Evolutionary conservation across 2,329 filamentous ascomycete genomes (phyloP), one percentile per base, ranked within the genome.

Genomic region (Ilyonectria sp.): DNA sequence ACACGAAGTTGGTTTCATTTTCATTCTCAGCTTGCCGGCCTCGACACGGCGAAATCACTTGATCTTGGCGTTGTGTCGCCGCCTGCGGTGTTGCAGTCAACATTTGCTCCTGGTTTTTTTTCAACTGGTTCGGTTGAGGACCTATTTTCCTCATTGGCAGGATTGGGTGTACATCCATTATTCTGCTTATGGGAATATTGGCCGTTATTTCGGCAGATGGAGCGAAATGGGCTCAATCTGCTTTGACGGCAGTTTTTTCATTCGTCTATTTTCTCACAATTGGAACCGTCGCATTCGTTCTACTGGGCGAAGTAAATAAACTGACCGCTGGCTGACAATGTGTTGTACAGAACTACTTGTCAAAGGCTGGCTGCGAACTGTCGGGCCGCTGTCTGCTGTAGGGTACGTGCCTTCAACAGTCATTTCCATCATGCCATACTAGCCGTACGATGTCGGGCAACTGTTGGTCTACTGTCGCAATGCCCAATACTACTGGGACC

Each of bases 1-100:
- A 67, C 83, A 85, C 54, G 74, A 82, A 7, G 81, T 83, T 6
- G 83, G 83, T 2, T 83, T 84, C 33, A 77, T 82, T 7, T 85
- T 85, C 21, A 82, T 84, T 2, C 76, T 85, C 0, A 82, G 61
- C 74, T 83, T 0, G 78, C 77, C 0, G 80, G 82, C 1, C 77
- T 85, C 40, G 40, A 19, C 5, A 43, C 40, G 6, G 73, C 77
- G 2, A 69, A 78, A 1, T 72, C 72, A 17, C 73, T 85, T 60
- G 76, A 79, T 26, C 77, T 82, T 0, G 81, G 82, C 1, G 78
- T 84, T 2, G 77, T 2, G 79, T 85, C 8, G 84, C 83, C 40
- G 80, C 83, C 2, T 80, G 83, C 44, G 83, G 83, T 69, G 73
- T 85, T 1, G 62, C 79, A 1, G 78, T 81, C 3, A 83, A 78